Percentiles rank a stretch among this genome's conserved stretches.
These are phyloP conservation scores for Pythium folliculosum DNA, from an alignment of 352 stramenopile genomes.

Conservation along the genomic window DNA sequence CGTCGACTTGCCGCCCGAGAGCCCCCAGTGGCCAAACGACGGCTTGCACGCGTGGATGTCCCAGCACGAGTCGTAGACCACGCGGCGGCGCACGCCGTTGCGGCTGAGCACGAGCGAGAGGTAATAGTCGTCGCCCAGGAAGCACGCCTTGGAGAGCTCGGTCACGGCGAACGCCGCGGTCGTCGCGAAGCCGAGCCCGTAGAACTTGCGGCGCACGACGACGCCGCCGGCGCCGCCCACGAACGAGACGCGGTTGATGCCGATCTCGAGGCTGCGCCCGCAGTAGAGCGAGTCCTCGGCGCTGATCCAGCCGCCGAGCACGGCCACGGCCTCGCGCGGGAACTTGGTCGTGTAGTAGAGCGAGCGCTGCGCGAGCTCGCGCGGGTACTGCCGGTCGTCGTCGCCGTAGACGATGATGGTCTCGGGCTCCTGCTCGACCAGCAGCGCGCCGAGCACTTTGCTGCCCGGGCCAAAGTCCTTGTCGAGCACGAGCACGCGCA, in stretches of 20 bases:
- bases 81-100: conserved; percentile 38
- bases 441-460: conserved; percentile 51
- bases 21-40: conserved; percentile 35
- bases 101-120: conserved; percentile 49
- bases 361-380: conserved; percentile 40
- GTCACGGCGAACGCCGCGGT: conserved; percentile 42
- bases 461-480: conserved; percentile 56
- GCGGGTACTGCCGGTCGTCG: conserved; percentile 46
- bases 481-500: conserved; percentile 45
- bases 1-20: conserved; percentile 36
- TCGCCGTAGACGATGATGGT: conserved; percentile 66
- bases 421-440: conserved; percentile 56
- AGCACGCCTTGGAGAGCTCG: conserved; percentile 52
- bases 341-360: conserved; percentile 53
- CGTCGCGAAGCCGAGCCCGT: conserved; percentile 33
- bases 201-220: conserved; percentile 53
- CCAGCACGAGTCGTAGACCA: conserved; percentile 61
- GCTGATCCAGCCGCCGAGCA: conserved; percentile 54
- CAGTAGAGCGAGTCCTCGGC: conserved; percentile 53
- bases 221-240: conserved; percentile 55
- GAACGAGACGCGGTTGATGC: conserved; percentile 55
- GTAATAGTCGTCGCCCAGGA: conserved; percentile 57
- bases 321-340: conserved; percentile 45
- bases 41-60: conserved; percentile 32
- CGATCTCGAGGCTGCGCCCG: conserved; percentile 47